phyloP scores from a whole-genome alignment of 805 yeast genomes.

The Tetrapisispora namnaoensis region DNA sequence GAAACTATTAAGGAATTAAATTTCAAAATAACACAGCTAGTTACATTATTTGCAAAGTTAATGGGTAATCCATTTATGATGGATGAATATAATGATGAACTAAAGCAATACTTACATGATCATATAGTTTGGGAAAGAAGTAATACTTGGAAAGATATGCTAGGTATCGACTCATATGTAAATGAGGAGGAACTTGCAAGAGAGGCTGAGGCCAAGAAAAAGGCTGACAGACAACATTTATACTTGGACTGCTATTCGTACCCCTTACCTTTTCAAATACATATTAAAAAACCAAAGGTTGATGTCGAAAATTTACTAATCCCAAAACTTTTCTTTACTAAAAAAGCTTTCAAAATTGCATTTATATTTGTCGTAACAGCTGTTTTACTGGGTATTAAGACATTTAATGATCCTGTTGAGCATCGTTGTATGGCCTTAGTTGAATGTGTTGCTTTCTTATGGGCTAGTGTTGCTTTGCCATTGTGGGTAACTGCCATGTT shows the following conservation, averaged over 20 bases:
- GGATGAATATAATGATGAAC: constrained; percentile 41
- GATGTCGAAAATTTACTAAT: constrained; percentile 26
- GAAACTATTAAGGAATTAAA: constrained; percentile 42
- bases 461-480: constrained; percentile 96
- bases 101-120: constrained; percentile 63
- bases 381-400: constrained; percentile 45
- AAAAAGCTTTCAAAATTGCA: constrained; percentile 40
- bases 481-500: constrained; percentile 81
- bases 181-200: constrained; percentile 5
- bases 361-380: constrained; percentile 44
- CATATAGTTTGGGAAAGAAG: constrained; percentile 95
- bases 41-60: constrained; percentile 42
- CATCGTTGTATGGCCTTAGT: constrained; percentile 58
- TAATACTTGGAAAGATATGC: constrained; percentile 93
- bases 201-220: constrained; percentile 5
- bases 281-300: constrained; percentile 1
- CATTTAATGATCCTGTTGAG: constrained; percentile 52
- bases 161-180: constrained; percentile 50
- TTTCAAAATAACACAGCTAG: constrained; percentile 40
- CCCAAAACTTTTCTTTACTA: constrained; percentile 40
- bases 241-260: constrained; percentile 27
- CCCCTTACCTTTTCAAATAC: constrained; percentile 20
- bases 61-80: constrained; percentile 29
- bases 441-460: constrained; percentile 56
- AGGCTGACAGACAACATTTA: constrained; percentile 25